Base-by-base conservation (phyloP, 768 basidiomycete species). In the Tulasnella sp. region DNA sequence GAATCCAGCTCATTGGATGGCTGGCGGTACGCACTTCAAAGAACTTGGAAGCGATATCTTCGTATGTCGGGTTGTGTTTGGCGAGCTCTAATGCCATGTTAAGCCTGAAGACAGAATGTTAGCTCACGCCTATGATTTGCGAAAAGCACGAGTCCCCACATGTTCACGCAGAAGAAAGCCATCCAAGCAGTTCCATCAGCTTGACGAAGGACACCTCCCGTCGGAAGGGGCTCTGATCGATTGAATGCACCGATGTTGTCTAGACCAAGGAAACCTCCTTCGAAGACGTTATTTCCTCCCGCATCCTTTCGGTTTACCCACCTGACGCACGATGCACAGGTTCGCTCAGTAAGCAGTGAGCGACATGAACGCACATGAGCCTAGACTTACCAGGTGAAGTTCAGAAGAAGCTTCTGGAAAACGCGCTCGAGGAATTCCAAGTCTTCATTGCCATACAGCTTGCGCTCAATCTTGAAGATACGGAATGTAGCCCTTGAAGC, bases 151-250 rank as follows among this genome's bases (percentile, higher is more conserved):
- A 46, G 12, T 39, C 82, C 90, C 82, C 80, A 94, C 98, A 99
- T 99, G 84, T 98, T 98, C 79, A 99, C 86, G 82, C 93, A 96
- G 85, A 97, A 99, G 87, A 99, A 99, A 42, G 96, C 98, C 98
- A 99, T 99, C 98, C 98, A 99, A 0, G 97, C 95, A 8, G 98
- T 99, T 12, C 97, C 97, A 84, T 99, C 98, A 10, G 98, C 96
- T 86, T 99, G 98, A 77, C 97, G 96, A 80, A 99, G 88, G 24
- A 87, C 90, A 12, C 98, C 98, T 44, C 97, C 97, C 7, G 97
- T 98, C 9, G 98, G 98, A 36, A 99, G 86, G 38, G 96, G 94
- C 85, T 99, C 98, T 2, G 96, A 98, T 72, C 98, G 93, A 86
- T 99, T 99, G 88, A 99, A 99, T 8, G 95, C 91, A 18, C 96